Percentiles rank a stretch among this genome's conserved stretches.
Evolutionary conservation across 768 basidiomycete species (phyloP).

Genomic region (Obba rivulosa): DNA sequence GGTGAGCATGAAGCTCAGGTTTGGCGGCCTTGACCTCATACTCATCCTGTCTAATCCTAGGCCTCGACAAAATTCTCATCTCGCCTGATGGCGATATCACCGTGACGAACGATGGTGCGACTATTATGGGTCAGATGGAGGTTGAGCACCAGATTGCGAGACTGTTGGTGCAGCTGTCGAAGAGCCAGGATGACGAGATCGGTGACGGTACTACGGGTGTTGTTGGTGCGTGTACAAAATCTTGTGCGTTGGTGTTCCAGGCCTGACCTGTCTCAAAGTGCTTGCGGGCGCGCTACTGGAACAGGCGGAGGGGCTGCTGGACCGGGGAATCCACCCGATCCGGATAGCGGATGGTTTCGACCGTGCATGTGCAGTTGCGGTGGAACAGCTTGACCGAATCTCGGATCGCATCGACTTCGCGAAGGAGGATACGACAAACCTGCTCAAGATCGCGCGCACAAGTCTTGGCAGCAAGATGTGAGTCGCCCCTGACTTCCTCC

Average conservation of each 20-base stretch:
- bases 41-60: slow-evolving; percentile 47
- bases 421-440: slow-evolving; percentile 73
- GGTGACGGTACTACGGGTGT: slow-evolving; percentile 99
- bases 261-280: slow-evolving; percentile 41
- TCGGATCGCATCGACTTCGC: slow-evolving; percentile 89
- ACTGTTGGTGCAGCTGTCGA: slow-evolving; percentile 91
- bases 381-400: slow-evolving; percentile 85
- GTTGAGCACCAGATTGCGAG: slow-evolving; percentile 99
- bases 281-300: slow-evolving; percentile 97
- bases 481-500: slow-evolving; percentile 20
- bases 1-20: slow-evolving; percentile 38
- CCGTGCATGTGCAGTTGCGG: slow-evolving; percentile 85
- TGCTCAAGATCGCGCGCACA: slow-evolving; percentile 93
- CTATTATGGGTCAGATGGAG: slow-evolving; percentile 97
- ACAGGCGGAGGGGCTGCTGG: slow-evolving; percentile 92
- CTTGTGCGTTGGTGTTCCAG: background rate
- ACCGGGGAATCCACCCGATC: slow-evolving; percentile 98
- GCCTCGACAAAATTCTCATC: slow-evolving; percentile 92
- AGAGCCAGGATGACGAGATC: slow-evolving; percentile 99
- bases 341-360: slow-evolving; percentile 99
- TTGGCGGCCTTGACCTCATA: slow-evolving; percentile 86
- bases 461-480: slow-evolving; percentile 98
- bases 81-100: slow-evolving; percentile 98
- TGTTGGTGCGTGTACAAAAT: slow-evolving; percentile 63
- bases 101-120: slow-evolving; percentile 98